Base-by-base conservation (phyloP, 2,329 filamentous ascomycete species). In the Pezicula rhizophila region DNA sequence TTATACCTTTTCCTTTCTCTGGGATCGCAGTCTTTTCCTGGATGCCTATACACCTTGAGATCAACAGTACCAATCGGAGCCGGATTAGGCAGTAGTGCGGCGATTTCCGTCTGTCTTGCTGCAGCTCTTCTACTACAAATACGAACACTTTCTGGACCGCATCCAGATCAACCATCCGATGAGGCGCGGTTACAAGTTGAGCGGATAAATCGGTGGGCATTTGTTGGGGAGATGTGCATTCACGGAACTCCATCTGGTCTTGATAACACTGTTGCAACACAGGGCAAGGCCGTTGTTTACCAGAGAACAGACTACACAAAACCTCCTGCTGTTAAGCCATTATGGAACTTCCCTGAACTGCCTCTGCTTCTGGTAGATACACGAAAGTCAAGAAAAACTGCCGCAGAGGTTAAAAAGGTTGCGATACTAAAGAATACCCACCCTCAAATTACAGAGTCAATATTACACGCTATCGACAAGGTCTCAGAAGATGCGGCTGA, bases 181-280 rank as follows among this genome's bases (percentile, higher is more conserved):
- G 93, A 99, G 70, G 89, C 89, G n/a, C 83, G 87, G 51, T 70
- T 90, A 39, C 92, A 99, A 65, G 79, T 97, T 26, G 91, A 97
- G 70, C 83, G 92, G 55, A 96, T 99, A 70, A 99, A 99, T 68
- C 80, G 87, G 53, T 99, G 95, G 93, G 91, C 93, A 0, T 97
- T 96, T 67, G 93, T 99, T 1, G 87, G 87, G 20, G 93, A 99
- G 67, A 87, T 97, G 82, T 93, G 90, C 69, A 96, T 97, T 54
- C 93, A 99, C 64, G 93, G 92, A 34, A 97, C 95, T 63, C 93
- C 93, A 1, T 96, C 89, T 0, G 93, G 93, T 0, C 89, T 99
- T 39, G 93, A 99, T 70, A 99, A 99, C 68, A 99, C 93, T 2
- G 92, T 99, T 25, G 79, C 92, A 11, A 87, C 91, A 11, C 88